A percentile compares a stretch with the other conserved stretches of the same genome.
Evolutionary conservation across 1,139 yeast genomes (phyloP).

Genomic region (Williopsis jadinii): DNA sequence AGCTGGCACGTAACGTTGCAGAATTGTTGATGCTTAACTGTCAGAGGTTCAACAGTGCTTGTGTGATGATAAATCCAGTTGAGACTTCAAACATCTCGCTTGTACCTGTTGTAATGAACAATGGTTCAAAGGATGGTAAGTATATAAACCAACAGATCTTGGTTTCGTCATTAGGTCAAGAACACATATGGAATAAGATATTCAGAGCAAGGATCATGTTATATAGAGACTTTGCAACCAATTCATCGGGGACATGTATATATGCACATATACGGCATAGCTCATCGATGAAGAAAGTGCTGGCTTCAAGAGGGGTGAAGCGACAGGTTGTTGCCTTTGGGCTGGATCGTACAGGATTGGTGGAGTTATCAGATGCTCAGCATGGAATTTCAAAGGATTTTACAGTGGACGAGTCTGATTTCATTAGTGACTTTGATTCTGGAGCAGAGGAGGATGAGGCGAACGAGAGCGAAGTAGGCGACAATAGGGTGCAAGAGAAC

Average conservation of each 20-base stretch:
- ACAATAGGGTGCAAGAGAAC: not conserved
- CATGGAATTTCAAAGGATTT: conserved; percentile 3
- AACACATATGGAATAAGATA: conserved; percentile 13
- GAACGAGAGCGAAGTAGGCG: too few relatives aligned
- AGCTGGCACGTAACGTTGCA: conserved; percentile 4
- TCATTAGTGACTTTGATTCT: conserved; percentile 8
- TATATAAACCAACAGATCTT: conserved; percentile 15
- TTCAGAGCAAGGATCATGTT: conserved; percentile 16
- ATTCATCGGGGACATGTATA: conserved; percentile 4
- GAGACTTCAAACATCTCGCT: conserved; percentile 17
- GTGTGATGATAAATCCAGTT: conserved; percentile 13
- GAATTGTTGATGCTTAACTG: conserved; percentile 12
- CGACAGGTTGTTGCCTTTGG: conserved; percentile 9
- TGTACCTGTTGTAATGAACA: conserved; percentile 7
- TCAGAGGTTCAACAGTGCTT: conserved; percentile 10
- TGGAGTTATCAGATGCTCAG: conserved; percentile 2
- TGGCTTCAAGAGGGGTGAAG: conserved; percentile 6
- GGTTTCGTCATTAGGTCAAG: conserved; percentile 16
- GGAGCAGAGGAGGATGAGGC: conserved; percentile 4
- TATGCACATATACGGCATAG: conserved; percentile 15
- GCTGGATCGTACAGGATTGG: conserved; percentile 3
- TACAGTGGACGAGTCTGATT: conserved; percentile 13
- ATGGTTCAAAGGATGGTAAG: too few relatives aligned
- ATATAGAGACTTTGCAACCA: conserved; percentile 16
- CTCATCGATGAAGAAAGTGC: conserved; percentile 8